Percentiles rank a stretch among this genome's conserved stretches.
Conservation (phyloP, 352 stramenopile species). For the Phytophthora hybrid region DNA sequence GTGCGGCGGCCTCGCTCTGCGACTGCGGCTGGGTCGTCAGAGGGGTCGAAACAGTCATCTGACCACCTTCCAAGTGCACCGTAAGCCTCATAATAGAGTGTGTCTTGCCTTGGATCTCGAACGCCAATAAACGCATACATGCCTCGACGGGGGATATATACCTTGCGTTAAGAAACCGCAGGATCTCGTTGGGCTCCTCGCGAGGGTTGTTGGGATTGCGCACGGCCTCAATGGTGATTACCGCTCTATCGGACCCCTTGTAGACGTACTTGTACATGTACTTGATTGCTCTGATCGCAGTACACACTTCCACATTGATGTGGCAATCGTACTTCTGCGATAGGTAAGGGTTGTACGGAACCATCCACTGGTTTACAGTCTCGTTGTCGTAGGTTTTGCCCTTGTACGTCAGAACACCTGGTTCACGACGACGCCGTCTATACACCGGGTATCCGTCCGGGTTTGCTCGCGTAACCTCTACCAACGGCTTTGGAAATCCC, state of each 20-base stretch:
- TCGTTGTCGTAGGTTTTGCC: not conserved
- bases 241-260: not conserved
- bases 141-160: not conserved
- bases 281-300: not conserved
- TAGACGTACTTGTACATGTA: not conserved
- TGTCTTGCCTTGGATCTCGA: not conserved
- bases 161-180: not conserved
- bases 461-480: not conserved
- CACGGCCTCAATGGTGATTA: not conserved
- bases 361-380: not conserved
- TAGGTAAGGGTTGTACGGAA: not conserved
- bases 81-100: conserved; percentile 24
- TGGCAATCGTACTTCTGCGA: not conserved
- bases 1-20: not conserved
- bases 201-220: not conserved
- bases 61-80: conserved; percentile 3
- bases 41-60: not conserved
- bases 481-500: not conserved
- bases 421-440: not conserved
- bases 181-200: not conserved
- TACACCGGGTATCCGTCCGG: not conserved
- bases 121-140: not conserved
- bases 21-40: not conserved
- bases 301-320: not conserved
- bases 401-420: not conserved